Conservation (phyloP, 2,329 filamentous ascomycete species). For the Sporothrix inflata region DNA sequence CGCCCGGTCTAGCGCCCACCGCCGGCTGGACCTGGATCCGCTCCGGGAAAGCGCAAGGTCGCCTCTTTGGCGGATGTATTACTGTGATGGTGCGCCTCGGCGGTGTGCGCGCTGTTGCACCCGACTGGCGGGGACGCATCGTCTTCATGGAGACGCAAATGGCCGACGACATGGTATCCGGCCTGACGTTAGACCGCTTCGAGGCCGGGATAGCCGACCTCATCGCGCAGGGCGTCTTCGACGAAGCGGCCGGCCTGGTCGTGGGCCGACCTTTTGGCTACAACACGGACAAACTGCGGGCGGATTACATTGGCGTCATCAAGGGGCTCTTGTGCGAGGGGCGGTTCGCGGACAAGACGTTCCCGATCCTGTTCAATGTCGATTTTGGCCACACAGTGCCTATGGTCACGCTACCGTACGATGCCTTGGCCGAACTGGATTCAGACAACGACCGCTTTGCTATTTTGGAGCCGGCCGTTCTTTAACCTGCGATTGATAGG, state of each 20-base stretch:
- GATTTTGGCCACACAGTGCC: conserved; percentile 7
- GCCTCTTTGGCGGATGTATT: conserved; percentile 9
- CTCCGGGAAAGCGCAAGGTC: background rate
- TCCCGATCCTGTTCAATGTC: conserved; percentile 18
- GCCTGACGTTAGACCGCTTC: background rate
- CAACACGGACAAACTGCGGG: background rate
- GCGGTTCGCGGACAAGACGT: background rate
- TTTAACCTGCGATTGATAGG: background rate
- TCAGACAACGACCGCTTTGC: conserved; percentile 2
- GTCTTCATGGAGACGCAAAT: conserved; percentile 6
- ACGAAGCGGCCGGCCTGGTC: background rate
- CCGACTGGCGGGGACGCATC: conserved; percentile 6
- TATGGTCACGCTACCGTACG: conserved; percentile 12
- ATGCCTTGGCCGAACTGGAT: background rate
- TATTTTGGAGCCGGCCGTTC: background rate
- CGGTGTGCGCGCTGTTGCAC: background rate
- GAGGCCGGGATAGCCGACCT: background rate
- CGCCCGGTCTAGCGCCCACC: background rate
- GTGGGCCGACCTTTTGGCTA: conserved; percentile 5
- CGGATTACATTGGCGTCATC: background rate
- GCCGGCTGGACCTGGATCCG: background rate
- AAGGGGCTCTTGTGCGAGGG: background rate
- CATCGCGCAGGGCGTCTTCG: conserved; percentile 2
- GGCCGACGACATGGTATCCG: background rate
- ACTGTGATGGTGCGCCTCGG: conserved; percentile 7